Conservation (phyloP, 2,329 filamentous ascomycete species). For the Pezicula carpinea region DNA sequence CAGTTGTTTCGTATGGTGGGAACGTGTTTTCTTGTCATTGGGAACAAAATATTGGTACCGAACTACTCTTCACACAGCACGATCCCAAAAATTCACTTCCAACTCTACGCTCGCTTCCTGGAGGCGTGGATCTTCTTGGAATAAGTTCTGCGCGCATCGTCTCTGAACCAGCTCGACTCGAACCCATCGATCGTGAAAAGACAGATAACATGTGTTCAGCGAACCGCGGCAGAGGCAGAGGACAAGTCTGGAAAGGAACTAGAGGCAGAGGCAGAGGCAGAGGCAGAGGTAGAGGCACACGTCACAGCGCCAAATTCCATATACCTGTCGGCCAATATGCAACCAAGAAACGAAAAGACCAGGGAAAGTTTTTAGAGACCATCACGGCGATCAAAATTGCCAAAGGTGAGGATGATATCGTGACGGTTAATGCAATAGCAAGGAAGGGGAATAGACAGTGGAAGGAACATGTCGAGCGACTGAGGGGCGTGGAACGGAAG, state of each 20-base stretch:
- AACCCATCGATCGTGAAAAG: constrained; percentile 13
- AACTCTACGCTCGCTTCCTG: constrained; percentile 44
- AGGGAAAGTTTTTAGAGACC: constrained; percentile 57
- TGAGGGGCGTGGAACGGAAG: constrained; percentile 14
- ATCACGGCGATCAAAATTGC: constrained; percentile 60
- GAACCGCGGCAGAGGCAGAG: constrained; percentile 29
- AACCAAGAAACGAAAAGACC: constrained; percentile 32
- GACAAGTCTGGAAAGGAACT: neutral
- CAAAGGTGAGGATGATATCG: constrained; percentile 60
- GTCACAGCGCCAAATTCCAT: neutral
- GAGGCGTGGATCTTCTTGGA: constrained; percentile 67
- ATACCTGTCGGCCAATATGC: constrained; percentile 21
- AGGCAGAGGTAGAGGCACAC: neutral
- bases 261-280: constrained; percentile 2
- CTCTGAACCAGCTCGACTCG: constrained; percentile 59
- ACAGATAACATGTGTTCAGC: constrained; percentile 10
- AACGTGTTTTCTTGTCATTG: constrained; percentile 76
- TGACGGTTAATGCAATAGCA: constrained; percentile 51
- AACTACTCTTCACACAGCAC: constrained; percentile 64
- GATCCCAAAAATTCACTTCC: constrained; percentile 37
- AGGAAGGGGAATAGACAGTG: constrained; percentile 22
- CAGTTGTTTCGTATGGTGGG: constrained; percentile 75
- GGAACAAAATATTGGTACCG: constrained; percentile 79
- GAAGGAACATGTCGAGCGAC: constrained; percentile 10
- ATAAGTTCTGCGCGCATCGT: constrained; percentile 66